Percentiles rank a stretch among this genome's conserved stretches.
Evolutionary conservation across 768 basidiomycete genomes (phyloP).

Genomic region (Lanmaoa pseudosensibilis): DNA sequence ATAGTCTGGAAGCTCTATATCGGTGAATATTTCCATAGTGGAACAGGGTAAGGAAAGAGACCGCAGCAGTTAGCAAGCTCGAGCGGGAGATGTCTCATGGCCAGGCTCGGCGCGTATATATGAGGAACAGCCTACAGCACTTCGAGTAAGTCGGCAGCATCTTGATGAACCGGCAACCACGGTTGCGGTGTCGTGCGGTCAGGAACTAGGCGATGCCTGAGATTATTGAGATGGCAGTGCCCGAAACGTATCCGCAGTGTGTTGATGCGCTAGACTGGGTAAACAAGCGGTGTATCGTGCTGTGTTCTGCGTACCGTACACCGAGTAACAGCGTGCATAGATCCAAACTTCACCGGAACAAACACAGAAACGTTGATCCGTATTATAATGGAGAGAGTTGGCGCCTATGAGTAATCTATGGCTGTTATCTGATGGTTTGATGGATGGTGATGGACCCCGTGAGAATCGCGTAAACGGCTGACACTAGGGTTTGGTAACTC

Average conservation of each 20-base stretch:
- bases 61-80: not conserved
- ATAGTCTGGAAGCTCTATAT: conserved; percentile 47
- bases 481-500: not conserved
- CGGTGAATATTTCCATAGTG: conserved; percentile 14
- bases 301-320: not conserved
- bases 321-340: not conserved
- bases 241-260: conserved; percentile 5
- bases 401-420: not conserved
- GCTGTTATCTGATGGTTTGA: not conserved
- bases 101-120: conserved; percentile 19
- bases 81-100: conserved; percentile 1
- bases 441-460: not conserved
- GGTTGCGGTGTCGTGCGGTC: conserved; percentile 13
- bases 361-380: conserved; percentile 9
- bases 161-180: conserved; percentile 3
- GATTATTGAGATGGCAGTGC: conserved; percentile 8
- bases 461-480: not conserved
- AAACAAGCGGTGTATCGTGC: conserved; percentile 10
- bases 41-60: conserved; percentile 1
- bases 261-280: not conserved
- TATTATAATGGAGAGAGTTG: not conserved
- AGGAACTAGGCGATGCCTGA: conserved; percentile 21
- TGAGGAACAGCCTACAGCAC: conserved; percentile 12
- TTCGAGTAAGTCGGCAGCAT: not conserved
- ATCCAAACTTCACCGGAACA: not conserved